Conservation (phyloP, 768 basidiomycete genomes). For the Rubroboletus satanas region DNA sequence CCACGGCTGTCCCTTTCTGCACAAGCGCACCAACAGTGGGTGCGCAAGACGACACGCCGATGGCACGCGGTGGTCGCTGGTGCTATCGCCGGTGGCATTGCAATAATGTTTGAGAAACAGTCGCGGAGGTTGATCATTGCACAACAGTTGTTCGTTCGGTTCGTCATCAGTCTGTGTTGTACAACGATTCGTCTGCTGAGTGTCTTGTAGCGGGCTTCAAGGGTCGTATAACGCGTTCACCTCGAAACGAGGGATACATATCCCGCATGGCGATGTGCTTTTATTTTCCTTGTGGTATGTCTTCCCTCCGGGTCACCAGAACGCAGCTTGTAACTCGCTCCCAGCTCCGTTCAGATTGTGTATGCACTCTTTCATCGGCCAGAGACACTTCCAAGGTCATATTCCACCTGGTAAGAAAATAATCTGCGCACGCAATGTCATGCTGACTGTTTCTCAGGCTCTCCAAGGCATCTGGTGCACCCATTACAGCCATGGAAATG, state of each 20-base stretch:
- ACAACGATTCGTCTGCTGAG: not conserved
- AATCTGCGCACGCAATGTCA: not conserved
- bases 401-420: conserved; percentile 59
- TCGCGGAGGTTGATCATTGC: conserved; percentile 64
- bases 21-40: conserved; percentile 58
- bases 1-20: conserved; percentile 60
- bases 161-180: not conserved
- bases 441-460: conserved; percentile 52
- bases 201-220: conserved; percentile 67
- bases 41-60: conserved; percentile 60
- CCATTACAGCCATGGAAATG: conserved; percentile 53
- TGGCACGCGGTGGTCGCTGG: conserved; percentile 86
- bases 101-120: conserved; percentile 74
- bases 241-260: conserved; percentile 55
- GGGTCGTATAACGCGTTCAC: conserved; percentile 83
- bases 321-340: not conserved
- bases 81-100: conserved; percentile 64
- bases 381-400: conserved; percentile 79
- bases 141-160: conserved; percentile 88
- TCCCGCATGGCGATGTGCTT: conserved; percentile 82
- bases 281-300: conserved; percentile 73
- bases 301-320: not conserved
- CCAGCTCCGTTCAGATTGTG: conserved; percentile 80
- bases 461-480: conserved; percentile 60
- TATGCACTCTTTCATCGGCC: conserved; percentile 75